Base-by-base conservation (phyloP, 306 rosid genomes). In the Corylus americana region DNA sequence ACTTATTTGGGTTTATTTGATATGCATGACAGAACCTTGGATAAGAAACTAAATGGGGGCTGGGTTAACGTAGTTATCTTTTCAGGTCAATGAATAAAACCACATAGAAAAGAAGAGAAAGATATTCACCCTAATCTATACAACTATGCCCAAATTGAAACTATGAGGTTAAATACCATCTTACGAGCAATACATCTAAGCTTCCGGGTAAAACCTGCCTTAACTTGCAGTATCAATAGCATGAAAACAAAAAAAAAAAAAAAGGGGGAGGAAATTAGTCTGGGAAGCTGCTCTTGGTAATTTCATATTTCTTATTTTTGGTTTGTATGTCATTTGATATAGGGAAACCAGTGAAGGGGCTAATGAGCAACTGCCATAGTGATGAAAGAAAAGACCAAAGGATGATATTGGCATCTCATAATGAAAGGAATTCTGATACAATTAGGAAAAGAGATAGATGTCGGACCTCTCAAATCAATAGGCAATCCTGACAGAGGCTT, bases 381-480 rank as follows among this genome's bases (percentile, higher is more conserved):
- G 16, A 29, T 62, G 45, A 31, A 54, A 62, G 44, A 62, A 12
- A 31, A 13, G 44, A 27, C 20, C 69, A 11, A 62, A 29, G 6
- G n/a, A 62, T 12, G 16, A 62, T 62, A 62, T 12, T 11, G 45
- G 10, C 44, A 8, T 29, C 69, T 62, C 29, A 29, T 5, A 13
- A 29, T 31, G 7, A 49, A 11, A 3, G 64, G 64, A 27, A 16
- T 53, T 16, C 4, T 58, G 22, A 79, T 55, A 55, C 53, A 27
- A 74, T 55, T 70, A 17, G 69, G 16, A 48, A 25, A 0, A 22
- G 20, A 22, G 54, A 74, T 57, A 25, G 79, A 75, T 74, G 64
- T 44, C 20, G 54, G 64, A 92, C 98, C 98, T 88, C 59, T 91
- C 83, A 94, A 85, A 88, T 94, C 84, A 83, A 94, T 92, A 37